Evolutionary conservation across 768 basidiomycete genomes (phyloP), one percentile per base, ranked within the genome.

Genomic region (Kwoniella shandongensis): DNA sequence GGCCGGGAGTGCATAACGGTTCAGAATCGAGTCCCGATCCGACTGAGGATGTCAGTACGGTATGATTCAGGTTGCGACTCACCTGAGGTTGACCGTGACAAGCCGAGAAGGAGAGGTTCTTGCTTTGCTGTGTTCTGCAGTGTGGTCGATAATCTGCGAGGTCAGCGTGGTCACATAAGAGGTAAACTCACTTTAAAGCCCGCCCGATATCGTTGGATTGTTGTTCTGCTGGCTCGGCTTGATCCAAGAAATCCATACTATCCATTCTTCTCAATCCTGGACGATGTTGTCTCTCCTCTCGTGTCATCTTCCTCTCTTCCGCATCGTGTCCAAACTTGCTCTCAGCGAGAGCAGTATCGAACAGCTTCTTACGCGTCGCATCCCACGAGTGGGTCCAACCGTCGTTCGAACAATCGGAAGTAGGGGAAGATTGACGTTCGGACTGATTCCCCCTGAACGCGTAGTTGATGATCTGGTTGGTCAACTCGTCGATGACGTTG

Each of bases 401-500:
- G 2, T 27, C 51, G 18, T 38, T 7, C n/a, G 11, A 15, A 46
- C 25, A 32, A 32, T 32, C 32, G 13, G 32, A 32, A 15, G 12
- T 25, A 32, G 27, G n/a, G 7, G 23, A 4, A 26, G 4, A 47
- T 36, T 25, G 30, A 35, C 29, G 6, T 25, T 20, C 18, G 32
- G 18, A 44, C 32, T 15, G 40, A 18, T 12, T 35, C 30, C 27
- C 32, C 6, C 55, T 25, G 44, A 66, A 57, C 22, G 67, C 69
- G 52, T 64, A 73, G 5, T 66, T 39, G 10, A 75, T 49, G 44
- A 76, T 68, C 54, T 76, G 73, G 29, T 67, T 63, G 11, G 75
- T 72, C 11, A 76, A 51, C 48, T 76, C 75, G 46, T 76, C 75
- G 12, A 76, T 50, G 20, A 69, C 63, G 10, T 60, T 32, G 7